Evolutionary conservation across 768 basidiomycete genomes (phyloP).

Genomic region (Trametes cingulata): DNA sequence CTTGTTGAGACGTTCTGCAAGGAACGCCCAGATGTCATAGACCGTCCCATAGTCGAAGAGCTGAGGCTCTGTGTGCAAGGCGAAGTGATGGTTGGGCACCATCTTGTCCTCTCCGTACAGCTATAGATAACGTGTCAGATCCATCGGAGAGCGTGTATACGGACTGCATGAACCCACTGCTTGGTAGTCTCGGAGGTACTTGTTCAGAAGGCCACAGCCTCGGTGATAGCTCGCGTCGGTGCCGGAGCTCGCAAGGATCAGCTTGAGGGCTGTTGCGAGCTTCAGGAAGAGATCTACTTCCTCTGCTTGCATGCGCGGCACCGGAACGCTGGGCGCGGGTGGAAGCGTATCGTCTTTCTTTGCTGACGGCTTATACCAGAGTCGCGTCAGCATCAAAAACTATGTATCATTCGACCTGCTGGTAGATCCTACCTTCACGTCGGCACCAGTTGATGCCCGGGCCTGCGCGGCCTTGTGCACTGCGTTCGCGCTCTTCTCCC

Average conservation of each 20-base stretch:
- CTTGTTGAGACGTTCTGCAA: conserved; percentile 34
- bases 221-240: not conserved
- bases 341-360: not conserved
- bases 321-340: not conserved
- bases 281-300: not conserved
- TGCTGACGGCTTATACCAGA: not conserved
- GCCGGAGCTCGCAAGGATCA: no score
- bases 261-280: not conserved
- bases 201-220: not conserved
- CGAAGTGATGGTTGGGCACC: conserved; percentile 36
- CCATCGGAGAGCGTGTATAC: not conserved
- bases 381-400: no score
- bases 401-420: no score
- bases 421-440: no score
- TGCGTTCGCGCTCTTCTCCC: no score
- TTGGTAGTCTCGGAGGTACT: not conserved
- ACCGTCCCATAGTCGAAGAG: conserved; percentile 31
- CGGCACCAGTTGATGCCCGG: no score
- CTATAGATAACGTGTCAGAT: conserved; percentile 12
- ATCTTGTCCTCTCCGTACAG: conserved; percentile 28
- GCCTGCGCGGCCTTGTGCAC: no score
- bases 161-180: not conserved
- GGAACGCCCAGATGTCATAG: conserved; percentile 34
- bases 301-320: not conserved
- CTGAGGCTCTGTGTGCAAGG: conserved; percentile 29